These are phyloP conservation scores for Mortierella sp. DNA, from an alignment of 371 early-diverging fungal genomes.

Conservation along the genomic window DNA sequence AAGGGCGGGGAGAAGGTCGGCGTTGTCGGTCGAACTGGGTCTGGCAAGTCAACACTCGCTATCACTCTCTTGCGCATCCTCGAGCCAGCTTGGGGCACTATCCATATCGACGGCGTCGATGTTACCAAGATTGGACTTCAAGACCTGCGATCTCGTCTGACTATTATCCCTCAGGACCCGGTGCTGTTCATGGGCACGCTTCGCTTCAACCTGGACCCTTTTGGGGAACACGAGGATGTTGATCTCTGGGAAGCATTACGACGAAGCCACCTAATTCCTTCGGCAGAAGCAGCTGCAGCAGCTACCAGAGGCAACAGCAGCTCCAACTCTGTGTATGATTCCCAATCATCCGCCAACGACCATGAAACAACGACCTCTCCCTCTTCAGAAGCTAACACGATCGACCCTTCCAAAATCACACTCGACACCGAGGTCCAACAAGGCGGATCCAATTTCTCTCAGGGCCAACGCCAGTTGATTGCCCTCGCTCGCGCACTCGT, in stretches of 20 bases:
- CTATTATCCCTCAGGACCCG: conserved; percentile 83
- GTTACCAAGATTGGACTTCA: conserved; percentile 72
- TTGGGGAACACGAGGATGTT: conserved; percentile 67
- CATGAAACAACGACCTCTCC: conserved; percentile 14
- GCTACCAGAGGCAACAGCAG: conserved; percentile 15
- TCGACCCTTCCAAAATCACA: conserved; percentile 43
- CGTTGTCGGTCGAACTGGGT: conserved; percentile 67
- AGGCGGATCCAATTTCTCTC: conserved; percentile 81
- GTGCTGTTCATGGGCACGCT: conserved; percentile 75
- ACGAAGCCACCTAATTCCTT: conserved; percentile 61
- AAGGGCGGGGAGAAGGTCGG: conserved; percentile 61
- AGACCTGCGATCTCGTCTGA: conserved; percentile 73
- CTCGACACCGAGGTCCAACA: conserved; percentile 73
- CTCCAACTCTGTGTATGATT: neutral
- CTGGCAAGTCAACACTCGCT: conserved; percentile 82
- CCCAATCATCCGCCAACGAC: conserved; percentile 17
- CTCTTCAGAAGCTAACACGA: conserved; percentile 22
- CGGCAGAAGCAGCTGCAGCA: too few relatives aligned
- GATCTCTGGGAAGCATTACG: conserved; percentile 78
- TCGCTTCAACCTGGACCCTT: conserved; percentile 78
- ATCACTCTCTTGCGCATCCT: conserved; percentile 80
- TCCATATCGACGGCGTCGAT: conserved; percentile 77
- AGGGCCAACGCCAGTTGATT: conserved; percentile 90
- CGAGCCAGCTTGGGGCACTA: conserved; percentile 72
- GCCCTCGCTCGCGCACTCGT: conserved; percentile 85